Conservation (phyloP, 371 early-diverging fungal species). For the Neoconidiobolus thromboides region DNA sequence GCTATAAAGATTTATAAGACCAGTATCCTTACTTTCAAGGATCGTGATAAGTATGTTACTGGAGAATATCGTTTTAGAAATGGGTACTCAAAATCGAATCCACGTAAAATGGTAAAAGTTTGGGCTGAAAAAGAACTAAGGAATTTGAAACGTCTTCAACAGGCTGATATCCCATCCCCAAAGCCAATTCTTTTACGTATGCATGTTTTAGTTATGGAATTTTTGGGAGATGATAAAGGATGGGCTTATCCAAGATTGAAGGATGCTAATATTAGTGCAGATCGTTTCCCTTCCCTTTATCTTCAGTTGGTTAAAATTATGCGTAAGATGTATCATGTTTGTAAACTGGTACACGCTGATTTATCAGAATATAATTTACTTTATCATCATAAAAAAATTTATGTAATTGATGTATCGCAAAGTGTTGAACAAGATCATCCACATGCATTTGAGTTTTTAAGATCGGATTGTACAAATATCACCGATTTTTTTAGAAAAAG, state of each 20-base stretch:
- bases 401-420: conserved; percentile 98
- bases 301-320: conserved; percentile 74
- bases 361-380: conserved; percentile 97
- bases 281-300: conserved; percentile 61
- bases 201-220: conserved; percentile 96
- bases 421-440: conserved; percentile 98
- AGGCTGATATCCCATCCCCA: conserved; percentile 88
- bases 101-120: conserved; percentile 97
- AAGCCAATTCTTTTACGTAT: conserved; percentile 81
- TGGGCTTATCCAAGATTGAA: conserved; percentile 89
- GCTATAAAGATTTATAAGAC: conserved; percentile 99
- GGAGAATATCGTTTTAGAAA: conserved; percentile 95
- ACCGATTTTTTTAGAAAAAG: conserved; percentile 83
- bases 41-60: conserved; percentile 94
- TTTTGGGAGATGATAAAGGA: conserved; percentile 83
- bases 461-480: conserved; percentile 93
- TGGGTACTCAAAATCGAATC: conserved; percentile 90
- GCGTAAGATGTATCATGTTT: conserved; percentile 86
- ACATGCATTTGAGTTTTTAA: conserved; percentile 92
- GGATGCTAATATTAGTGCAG: conserved; percentile 64
- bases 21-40: conserved; percentile 96
- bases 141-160: conserved; percentile 84
- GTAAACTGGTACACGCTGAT: conserved; percentile 97
- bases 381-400: conserved; percentile 62
- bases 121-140: conserved; percentile 99